Evolutionary conservation across 495 filamentous ascomycete species (phyloP).

Genomic region (Parathielavia hyrcaniae): DNA sequence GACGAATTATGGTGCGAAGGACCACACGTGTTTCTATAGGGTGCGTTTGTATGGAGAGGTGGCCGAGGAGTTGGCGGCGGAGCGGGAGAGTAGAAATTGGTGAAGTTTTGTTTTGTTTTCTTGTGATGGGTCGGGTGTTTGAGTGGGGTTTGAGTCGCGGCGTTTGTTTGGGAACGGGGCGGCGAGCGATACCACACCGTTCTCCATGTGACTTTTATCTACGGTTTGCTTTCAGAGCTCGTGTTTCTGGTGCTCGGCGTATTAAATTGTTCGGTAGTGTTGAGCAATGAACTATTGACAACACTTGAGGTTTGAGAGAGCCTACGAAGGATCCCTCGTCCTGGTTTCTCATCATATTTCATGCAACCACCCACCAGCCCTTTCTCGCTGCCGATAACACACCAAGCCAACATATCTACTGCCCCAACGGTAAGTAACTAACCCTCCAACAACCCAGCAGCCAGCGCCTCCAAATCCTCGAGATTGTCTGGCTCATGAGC

Average conservation of each 20-base stretch:
- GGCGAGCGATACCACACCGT: conserved; percentile 10
- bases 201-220: conserved; percentile 2
- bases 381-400: neutral
- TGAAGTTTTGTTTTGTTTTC: neutral
- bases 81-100: neutral
- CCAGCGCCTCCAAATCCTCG: conserved; percentile 84
- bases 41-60: conserved; percentile 49
- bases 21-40: conserved; percentile 59
- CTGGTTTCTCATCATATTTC: no score
- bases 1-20: conserved; percentile 47
- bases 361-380: no score
- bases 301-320: neutral
- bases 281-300: neutral
- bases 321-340: neutral
- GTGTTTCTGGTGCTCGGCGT: neutral
- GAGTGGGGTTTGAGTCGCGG: neutral
- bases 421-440: conserved; percentile 10
- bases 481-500: conserved; percentile 69
- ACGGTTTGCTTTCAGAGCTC: neutral
- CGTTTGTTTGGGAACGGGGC: conserved; percentile 3
- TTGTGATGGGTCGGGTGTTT: neutral
- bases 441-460: conserved; percentile 68
- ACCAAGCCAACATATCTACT: neutral
- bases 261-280: neutral
- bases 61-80: conserved; percentile 10